phyloP scores from a whole-genome alignment of 306 rosid species.

The Echinosophora koreensis region DNA sequence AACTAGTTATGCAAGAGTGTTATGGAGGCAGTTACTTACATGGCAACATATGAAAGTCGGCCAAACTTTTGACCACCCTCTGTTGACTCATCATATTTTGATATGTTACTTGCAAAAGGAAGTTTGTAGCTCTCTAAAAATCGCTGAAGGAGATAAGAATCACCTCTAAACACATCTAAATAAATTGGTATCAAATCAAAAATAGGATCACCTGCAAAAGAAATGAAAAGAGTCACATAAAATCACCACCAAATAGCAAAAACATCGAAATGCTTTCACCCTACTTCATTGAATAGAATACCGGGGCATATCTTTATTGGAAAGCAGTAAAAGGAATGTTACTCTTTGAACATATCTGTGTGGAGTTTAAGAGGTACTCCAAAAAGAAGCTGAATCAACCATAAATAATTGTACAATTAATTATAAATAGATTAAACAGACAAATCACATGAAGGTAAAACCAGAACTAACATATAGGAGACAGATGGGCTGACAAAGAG shows the following conservation, averaged over 20 bases:
- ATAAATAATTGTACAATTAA: not conserved
- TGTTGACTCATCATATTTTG: slow-evolving; percentile 53
- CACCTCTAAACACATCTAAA: slow-evolving; percentile 93
- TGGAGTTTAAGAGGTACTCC: slow-evolving; percentile 2
- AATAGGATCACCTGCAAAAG: slow-evolving; percentile 83
- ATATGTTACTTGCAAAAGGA: slow-evolving; percentile 60
- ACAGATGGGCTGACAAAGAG: not conserved
- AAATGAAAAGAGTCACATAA: slow-evolving; percentile 27
- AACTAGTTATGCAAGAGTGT: slow-evolving; percentile 9
- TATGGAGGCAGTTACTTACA: slow-evolving; percentile 68
- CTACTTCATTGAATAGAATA: no score
- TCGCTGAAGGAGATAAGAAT: slow-evolving; percentile 62
- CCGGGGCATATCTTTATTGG: no score
- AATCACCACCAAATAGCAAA: slow-evolving; percentile 36
- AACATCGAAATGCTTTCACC: slow-evolving; percentile 8
- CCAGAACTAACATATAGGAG: not conserved
- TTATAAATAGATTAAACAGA: slow-evolving; percentile 35
- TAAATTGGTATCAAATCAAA: slow-evolving; percentile 86
- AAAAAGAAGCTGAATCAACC: not conserved
- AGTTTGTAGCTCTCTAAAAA: slow-evolving; percentile 88
- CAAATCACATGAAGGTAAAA: slow-evolving; percentile 30
- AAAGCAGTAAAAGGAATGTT: not conserved
- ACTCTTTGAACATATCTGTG: slow-evolving; percentile 12
- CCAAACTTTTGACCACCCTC: slow-evolving; percentile 61
- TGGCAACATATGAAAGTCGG: slow-evolving; percentile 83